Base-by-base conservation (phyloP, 2,329 filamentous ascomycete species). In the Aplosporella prunicola region DNA sequence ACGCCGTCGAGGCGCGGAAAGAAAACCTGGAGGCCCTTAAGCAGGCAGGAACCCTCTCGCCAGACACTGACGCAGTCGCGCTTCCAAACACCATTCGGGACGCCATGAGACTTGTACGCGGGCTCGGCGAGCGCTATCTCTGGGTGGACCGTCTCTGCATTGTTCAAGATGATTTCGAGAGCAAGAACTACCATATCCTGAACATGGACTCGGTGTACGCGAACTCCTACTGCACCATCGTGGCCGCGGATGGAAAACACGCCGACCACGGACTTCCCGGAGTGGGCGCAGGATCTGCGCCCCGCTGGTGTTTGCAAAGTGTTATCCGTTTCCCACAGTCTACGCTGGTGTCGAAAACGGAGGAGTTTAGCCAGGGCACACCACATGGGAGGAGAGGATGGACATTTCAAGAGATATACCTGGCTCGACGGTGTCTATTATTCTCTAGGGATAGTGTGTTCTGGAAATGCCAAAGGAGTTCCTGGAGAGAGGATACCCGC, bases 121-220 rank as follows among this genome's bases (percentile, higher is more conserved):
- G 9, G 9, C 3, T 33, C 9, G 30, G 29, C 2, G 18, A 34
- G 7, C 24, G 26, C 3, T 42, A 32, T 24, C 35, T 42, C 13
- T 42, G 40, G 40, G 40, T 42, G 0, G 40, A 42, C 25, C 23
- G 35, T 15, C 16, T 39, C 7, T 42, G 40, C 27, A 42, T 42
- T n/a, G 23, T 40, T 8, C 36, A 39, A 22, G 35, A 42, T 23
- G 18, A 35, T 15, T 13, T 29, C 10, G 9, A 5, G 16, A 17
- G n/a, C 13, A 42, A 31, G 14, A 8, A 42, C 5, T 2, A 14
- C 13, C 24, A 27, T 8, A 39, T 39, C 17, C 15, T n/a, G 9
- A 37, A 33, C 17, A 41, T 40, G 35, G 35, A 16, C 10, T 4
- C 17, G 2, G 24, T 42, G 14, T 42, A 39, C 16, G 31, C 35